Percentiles rank a stretch among this genome's conserved stretches.
Evolutionary conservation across 1,284 basidiomycete species (phyloP).

Genomic region (Ustilago lituana): DNA sequence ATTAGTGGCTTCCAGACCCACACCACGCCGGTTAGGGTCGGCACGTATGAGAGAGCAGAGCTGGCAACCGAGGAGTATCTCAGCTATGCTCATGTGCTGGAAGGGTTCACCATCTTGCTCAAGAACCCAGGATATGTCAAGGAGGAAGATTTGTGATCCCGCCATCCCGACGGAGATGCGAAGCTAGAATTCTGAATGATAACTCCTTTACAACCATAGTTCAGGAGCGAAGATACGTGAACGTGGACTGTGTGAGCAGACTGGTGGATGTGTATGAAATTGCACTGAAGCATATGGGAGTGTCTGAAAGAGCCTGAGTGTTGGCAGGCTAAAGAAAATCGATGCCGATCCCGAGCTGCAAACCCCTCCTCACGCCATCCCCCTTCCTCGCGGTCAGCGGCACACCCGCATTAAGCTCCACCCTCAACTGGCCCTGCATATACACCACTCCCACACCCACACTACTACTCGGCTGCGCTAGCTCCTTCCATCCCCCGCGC

Average conservation of each 20-base stretch:
- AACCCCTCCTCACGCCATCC: slow-evolving; percentile 80
- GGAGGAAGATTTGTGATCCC: slow-evolving; percentile 52
- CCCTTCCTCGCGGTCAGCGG: slow-evolving; percentile 81
- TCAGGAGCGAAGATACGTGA: too few relatives aligned
- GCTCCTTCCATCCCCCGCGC: background rate
- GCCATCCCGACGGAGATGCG: too few relatives aligned
- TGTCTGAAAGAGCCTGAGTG: background rate
- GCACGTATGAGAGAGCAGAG: slow-evolving; percentile 91
- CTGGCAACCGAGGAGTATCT: slow-evolving; percentile 96
- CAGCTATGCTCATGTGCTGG: slow-evolving; percentile 76
- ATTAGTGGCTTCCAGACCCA: slow-evolving; percentile 77
- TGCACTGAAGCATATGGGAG: too few relatives aligned
- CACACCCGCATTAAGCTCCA: slow-evolving; percentile 92
- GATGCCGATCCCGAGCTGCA: slow-evolving; percentile 91
- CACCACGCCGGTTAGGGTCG: slow-evolving; percentile 91
- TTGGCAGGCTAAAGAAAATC: slow-evolving; percentile 22
- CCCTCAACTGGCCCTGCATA: slow-evolving; percentile 80
- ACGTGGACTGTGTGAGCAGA: background rate
- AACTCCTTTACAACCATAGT: background rate
- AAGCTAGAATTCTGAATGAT: too few relatives aligned
- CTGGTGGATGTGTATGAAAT: background rate
- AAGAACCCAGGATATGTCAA: slow-evolving; percentile 69
- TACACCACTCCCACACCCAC: slow-evolving; percentile 92
- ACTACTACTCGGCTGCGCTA: slow-evolving; percentile 72
- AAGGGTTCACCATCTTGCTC: slow-evolving; percentile 65